A percentile compares a stretch with the other conserved stretches of the same genome.
Conservation (phyloP, 805 yeast species). For the Suhomyces canberraensis region DNA sequence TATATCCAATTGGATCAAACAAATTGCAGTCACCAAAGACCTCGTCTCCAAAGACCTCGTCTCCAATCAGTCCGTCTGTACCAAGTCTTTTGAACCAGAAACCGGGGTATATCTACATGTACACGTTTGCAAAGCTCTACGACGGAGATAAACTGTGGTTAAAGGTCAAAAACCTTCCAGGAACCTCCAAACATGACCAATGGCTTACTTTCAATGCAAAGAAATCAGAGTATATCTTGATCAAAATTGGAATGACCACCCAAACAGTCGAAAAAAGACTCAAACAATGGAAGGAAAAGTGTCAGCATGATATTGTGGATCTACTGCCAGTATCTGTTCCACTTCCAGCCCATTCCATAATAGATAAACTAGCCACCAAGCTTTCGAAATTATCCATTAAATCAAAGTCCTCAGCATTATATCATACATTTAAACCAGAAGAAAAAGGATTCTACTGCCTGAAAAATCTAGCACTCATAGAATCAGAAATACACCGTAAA, state of each 20-base stretch:
- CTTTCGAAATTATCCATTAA: not conserved
- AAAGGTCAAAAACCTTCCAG: constrained; percentile 31
- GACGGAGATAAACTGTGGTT: constrained; percentile 33
- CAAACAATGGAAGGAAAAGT: constrained; percentile 51
- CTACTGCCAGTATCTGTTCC: constrained; percentile 12
- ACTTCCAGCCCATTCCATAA: not conserved
- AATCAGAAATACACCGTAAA: constrained; percentile 38
- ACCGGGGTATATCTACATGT: constrained; percentile 48
- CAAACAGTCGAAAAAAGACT: constrained; percentile 41
- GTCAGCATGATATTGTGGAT: constrained; percentile 44
- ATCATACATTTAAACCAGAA: constrained; percentile 2
- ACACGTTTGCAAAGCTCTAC: constrained; percentile 44
- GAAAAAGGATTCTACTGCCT: constrained; percentile 36
- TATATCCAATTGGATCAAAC: too few species aligned
- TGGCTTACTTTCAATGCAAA: constrained; percentile 36
- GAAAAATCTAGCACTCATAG: constrained; percentile 33
- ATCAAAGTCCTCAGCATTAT: not conserved
- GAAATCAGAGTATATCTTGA: constrained; percentile 34
- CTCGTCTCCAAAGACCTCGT: too few species aligned
- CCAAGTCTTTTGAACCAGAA: too few species aligned
- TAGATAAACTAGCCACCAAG: not conserved
- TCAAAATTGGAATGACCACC: constrained; percentile 56
- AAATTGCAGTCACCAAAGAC: too few species aligned
- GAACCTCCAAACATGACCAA: constrained; percentile 15
- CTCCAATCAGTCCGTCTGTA: too few species aligned